Percentiles rank a stretch among this genome's conserved stretches.
These are phyloP conservation scores for Pseudogymnoascus sp. DNA, from an alignment of 2,329 filamentous ascomycete genomes.

Conservation along the genomic window DNA sequence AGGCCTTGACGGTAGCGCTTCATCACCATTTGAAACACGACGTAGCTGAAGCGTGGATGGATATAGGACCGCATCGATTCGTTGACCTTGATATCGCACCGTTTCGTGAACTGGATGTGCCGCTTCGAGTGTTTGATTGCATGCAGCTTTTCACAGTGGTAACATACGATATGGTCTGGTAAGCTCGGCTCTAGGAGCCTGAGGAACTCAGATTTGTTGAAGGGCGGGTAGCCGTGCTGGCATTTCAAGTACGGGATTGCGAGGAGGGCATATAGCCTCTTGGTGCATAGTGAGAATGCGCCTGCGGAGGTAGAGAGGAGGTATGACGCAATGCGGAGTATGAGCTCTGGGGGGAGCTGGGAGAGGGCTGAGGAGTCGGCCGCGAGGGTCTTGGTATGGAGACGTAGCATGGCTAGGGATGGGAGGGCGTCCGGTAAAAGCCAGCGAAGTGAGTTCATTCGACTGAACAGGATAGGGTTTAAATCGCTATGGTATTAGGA, in stretches of 20 bases:
- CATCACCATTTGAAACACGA: slow-evolving; percentile 14
- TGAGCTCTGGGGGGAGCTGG: slow-evolving; percentile 13
- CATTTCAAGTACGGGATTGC: no score
- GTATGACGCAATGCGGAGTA: slow-evolving; percentile 10
- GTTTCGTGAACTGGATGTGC: no score
- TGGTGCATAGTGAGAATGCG: slow-evolving; percentile 10
- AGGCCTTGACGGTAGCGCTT: slow-evolving; percentile 12
- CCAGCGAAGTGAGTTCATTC: background rate
- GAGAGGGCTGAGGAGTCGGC: slow-evolving; percentile 10
- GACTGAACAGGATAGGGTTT: background rate
- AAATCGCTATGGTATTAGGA: background rate
- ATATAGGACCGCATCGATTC: slow-evolving; percentile 9
- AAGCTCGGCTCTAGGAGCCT: no score
- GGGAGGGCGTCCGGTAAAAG: background rate
- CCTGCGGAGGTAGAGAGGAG: slow-evolving; percentile 9
- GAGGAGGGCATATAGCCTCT: slow-evolving; percentile 3
- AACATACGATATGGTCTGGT: no score
- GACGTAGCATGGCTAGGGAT: background rate
- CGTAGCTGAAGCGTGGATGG: slow-evolving; percentile 12
- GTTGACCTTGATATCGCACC: background rate
- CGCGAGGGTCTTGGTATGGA: background rate
- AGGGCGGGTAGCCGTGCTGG: no score
- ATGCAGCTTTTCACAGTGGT: background rate
- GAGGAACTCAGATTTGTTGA: no score
- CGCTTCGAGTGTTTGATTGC: no score